phyloP scores from a whole-genome alignment of 805 yeast species.

The Schwanniomyces vanrijiae region DNA sequence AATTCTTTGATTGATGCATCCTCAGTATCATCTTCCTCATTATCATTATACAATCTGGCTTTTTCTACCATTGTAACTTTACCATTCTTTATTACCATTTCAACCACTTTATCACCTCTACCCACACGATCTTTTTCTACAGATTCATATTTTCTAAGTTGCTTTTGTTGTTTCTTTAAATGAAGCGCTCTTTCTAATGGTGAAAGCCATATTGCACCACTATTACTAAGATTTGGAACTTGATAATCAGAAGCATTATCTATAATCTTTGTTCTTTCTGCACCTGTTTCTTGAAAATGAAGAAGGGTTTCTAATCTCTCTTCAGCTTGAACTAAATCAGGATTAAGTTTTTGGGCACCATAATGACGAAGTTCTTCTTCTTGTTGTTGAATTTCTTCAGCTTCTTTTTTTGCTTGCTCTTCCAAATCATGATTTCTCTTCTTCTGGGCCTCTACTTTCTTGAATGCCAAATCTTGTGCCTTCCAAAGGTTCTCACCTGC shows the following conservation, averaged over 20 bases:
- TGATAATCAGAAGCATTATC: constrained; percentile 92
- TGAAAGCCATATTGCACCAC: constrained; percentile 77
- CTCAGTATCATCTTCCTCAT: constrained; percentile 22
- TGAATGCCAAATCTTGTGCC: constrained; percentile 65
- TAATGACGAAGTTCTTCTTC: constrained; percentile 40
- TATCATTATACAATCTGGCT: constrained; percentile 11
- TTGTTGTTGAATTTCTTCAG: constrained; percentile 40
- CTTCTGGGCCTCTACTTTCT: constrained; percentile 51
- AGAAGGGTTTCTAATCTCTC: constrained; percentile 70
- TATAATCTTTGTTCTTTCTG: constrained; percentile 87
- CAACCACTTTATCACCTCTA: constrained; percentile 70
- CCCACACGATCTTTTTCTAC: constrained; percentile 62
- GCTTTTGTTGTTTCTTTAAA: constrained; percentile 81
- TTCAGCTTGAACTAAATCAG: constrained; percentile 68
- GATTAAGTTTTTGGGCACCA: constrained; percentile 45
- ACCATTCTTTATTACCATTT: constrained; percentile 78
- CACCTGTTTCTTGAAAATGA: constrained; percentile 80
- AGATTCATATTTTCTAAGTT: constrained; percentile 61
- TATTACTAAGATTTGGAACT: constrained; percentile 46
- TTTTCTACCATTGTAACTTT: constrained; percentile 67
- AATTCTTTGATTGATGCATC: constrained; percentile 35
- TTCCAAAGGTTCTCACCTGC: constrained; percentile 65
- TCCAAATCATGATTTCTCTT: constrained; percentile 21
- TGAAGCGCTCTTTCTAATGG: constrained; percentile 84
- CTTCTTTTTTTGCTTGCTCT: constrained; percentile 19